Evolutionary conservation across 208 protist genomes (phyloP).

Genomic region (Leishmania guyanensis): DNA sequence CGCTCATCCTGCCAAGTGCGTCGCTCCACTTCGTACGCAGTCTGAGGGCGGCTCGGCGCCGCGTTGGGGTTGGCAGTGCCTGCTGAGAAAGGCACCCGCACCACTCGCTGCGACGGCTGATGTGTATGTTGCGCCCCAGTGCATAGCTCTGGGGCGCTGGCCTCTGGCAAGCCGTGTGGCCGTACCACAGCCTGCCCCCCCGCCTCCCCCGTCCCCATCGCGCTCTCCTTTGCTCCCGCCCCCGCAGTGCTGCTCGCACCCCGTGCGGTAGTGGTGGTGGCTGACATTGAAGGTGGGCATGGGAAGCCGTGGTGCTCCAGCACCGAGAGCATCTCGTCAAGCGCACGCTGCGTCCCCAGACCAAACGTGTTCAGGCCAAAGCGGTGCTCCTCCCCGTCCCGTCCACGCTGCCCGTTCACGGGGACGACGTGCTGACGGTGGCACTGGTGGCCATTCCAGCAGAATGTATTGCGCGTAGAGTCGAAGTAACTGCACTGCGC

Average conservation of each 20-base stretch:
- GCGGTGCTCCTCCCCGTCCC: slow-evolving; percentile 26
- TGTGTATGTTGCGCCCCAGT: neutral
- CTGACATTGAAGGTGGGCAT: neutral
- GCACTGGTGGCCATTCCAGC: slow-evolving; percentile 51
- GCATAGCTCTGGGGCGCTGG: neutral
- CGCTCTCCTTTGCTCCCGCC: neutral
- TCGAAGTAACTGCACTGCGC: slow-evolving; percentile 42
- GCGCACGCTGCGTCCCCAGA: slow-evolving; percentile 24
- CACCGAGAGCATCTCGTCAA: slow-evolving; percentile 33
- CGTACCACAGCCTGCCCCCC: neutral
- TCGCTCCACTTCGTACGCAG: neutral
- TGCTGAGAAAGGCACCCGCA: neutral
- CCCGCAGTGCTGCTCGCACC: neutral
- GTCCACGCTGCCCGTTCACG: slow-evolving; percentile 21
- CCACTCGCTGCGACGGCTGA: slow-evolving; percentile 6
- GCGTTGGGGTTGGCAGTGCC: neutral
- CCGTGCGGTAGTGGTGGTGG: neutral
- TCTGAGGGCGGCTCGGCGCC: neutral
- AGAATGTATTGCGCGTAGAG: slow-evolving; percentile 36
- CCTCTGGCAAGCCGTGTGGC: neutral
- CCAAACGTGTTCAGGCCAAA: slow-evolving; percentile 28
- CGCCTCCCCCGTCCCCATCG: neutral
- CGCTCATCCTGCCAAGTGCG: neutral
- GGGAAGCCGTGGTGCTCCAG: slow-evolving; percentile 24
- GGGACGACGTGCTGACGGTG: slow-evolving; percentile 30